These are phyloP conservation scores for bread wheat (Triticum aestivum) DNA, from an alignment of 176 grass and related monocot genomes.

Conservation along the genomic window DNA sequence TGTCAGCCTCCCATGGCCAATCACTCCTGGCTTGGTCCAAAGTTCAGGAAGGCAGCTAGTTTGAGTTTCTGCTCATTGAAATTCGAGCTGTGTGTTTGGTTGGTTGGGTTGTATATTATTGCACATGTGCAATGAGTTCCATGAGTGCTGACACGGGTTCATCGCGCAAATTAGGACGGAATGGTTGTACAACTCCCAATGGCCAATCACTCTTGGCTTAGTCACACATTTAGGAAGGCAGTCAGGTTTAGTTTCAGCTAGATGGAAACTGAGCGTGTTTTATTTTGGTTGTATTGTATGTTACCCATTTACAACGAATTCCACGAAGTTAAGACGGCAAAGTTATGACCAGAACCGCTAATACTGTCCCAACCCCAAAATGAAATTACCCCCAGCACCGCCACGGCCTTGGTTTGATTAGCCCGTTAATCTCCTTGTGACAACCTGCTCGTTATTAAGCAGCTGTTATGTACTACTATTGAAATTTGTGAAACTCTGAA, in stretches of 20 bases:
- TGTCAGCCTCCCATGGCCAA: neutral
- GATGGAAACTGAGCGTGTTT: too few relatives aligned
- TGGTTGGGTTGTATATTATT: neutral
- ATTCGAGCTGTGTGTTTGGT: neutral
- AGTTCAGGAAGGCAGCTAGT: neutral
- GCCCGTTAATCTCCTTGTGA: neutral
- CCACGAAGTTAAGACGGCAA: too few relatives aligned
- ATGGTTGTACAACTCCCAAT: too few relatives aligned
- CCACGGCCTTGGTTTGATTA: neutral
- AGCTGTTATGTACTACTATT: too few relatives aligned
- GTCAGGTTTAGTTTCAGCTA: too few relatives aligned
- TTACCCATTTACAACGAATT: too few relatives aligned
- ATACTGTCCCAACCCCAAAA: neutral
- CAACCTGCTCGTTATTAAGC: neutral
- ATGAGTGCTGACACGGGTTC: too few relatives aligned
- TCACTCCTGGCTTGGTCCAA: neutral
- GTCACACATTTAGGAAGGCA: too few relatives aligned
- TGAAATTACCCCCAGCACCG: neutral
- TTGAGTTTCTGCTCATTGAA: neutral
- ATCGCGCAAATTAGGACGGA: too few relatives aligned
- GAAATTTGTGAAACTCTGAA: neutral
- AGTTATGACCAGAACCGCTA: too few relatives aligned
- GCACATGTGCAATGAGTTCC: neutral
- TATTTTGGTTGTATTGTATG: too few relatives aligned
- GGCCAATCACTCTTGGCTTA: too few relatives aligned